Evolutionary conservation across 2,329 filamentous ascomycete genomes (phyloP).

Genomic region (Uncinocarpus reesii): DNA sequence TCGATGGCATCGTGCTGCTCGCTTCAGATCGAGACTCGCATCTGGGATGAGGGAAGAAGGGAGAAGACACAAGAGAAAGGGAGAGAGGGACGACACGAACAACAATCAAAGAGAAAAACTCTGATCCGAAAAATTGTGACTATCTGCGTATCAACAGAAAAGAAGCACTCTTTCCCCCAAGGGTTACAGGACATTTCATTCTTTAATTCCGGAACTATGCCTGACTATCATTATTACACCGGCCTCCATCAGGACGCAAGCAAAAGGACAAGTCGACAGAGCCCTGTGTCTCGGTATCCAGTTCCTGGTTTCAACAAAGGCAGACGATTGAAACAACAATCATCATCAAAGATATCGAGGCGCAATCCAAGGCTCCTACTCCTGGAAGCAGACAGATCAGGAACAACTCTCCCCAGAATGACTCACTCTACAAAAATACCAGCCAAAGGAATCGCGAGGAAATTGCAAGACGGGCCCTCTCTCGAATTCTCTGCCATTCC

Average conservation of each 20-base stretch:
- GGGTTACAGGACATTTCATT: constrained; percentile 1
- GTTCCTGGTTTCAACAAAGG: too few species aligned
- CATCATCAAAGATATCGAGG: too few species aligned
- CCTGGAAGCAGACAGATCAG: neutral
- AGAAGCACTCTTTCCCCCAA: neutral
- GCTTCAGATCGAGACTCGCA: neutral
- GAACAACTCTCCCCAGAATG: constrained; percentile 1
- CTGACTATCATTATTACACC: neutral
- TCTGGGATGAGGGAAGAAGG: neutral
- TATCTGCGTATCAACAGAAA: neutral
- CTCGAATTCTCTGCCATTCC: too few species aligned
- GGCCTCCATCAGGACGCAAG: too few species aligned
- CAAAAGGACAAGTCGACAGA: too few species aligned
- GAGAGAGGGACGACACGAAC: neutral
- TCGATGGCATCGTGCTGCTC: neutral
- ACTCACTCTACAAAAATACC: constrained; percentile 1
- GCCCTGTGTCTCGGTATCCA: too few species aligned
- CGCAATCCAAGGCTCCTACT: too few species aligned
- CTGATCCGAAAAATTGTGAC: neutral
- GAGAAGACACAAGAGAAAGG: neutral
- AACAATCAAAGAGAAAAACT: constrained; percentile 2
- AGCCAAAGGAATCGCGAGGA: constrained; percentile 3
- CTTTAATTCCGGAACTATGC: constrained; percentile 4
- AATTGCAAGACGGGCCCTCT: neutral
- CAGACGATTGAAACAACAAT: too few species aligned